Evolutionary conservation across 2,329 filamentous ascomycete species (phyloP), one percentile per base, ranked within the genome.

Genomic region (Fusarium sp.): DNA sequence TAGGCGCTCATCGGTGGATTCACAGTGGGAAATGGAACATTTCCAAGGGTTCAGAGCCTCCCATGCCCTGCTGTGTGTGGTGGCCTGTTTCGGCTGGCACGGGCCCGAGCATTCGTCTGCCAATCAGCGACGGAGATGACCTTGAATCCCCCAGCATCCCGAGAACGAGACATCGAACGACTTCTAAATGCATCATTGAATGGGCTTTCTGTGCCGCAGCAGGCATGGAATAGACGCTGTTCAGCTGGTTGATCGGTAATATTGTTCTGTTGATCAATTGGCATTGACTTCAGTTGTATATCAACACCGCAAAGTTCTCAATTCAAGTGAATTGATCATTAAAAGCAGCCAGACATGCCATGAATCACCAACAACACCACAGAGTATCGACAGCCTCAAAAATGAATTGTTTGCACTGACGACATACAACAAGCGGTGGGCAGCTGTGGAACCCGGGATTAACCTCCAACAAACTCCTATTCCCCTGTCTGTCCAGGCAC

Each of bases 141-240:
- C 56, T 68, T 25, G 58, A 42, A 67, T 70, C 59, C 57, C 57
- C 70, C 57, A 47, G 61, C 47, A 62, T 74, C 56, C 66, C 56
- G 47, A 65, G 70, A 65, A 74, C 70, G 60, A 71, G 50, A 63
- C 60, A 74, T 74, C 70, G 71, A 74, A 74, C 67, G 71, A 74
- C 69, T 33, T 56, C 31, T 35, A 29, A 54, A 33, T 54, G 27
- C 50, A 27, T 20, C 22, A 27, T 52, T 52, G 25, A 29, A 52
- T 31, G 25, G 29, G 31, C 52, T 18, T 68, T 65, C 65, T 62
- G 69, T 47, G 25, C 33, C 18, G 27, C 25, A 27, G 6, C 11
- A 13, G 40, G 14, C 40, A 45, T 45, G 40, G 40, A 45, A 45
- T 25, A 25, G 16, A 20, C 6, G 2, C 18, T 7, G 47, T 18